These are phyloP conservation scores for Xanthoconium stramineum DNA, from an alignment of 768 basidiomycete species.

Conservation along the genomic window DNA sequence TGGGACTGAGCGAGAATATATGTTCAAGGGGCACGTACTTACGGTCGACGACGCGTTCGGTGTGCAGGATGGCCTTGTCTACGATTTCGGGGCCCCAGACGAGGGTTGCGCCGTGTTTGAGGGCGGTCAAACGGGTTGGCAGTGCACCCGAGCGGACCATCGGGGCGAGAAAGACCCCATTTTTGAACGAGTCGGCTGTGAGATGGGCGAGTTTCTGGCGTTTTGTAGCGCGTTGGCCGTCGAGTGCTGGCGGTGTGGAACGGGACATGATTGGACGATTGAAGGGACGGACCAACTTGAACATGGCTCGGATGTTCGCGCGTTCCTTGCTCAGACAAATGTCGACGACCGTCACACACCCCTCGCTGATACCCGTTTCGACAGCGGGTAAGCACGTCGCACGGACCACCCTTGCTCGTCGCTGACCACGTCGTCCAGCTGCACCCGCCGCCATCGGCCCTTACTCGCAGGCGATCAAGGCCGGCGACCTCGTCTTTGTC, in stretches of 20 bases:
- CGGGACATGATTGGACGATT: not conserved
- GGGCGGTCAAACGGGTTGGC: constrained; percentile 78
- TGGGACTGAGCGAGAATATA: constrained; percentile 1
- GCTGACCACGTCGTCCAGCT: constrained; percentile 37
- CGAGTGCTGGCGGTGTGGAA: not conserved
- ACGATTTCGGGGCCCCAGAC: constrained; percentile 98
- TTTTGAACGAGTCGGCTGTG: constrained; percentile 72
- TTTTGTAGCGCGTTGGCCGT: constrained; percentile 39
- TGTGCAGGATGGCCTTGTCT: constrained; percentile 91
- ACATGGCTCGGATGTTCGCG: not conserved
- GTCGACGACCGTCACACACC: constrained; percentile 33
- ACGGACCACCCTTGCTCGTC: not conserved
- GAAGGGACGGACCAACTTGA: not conserved
- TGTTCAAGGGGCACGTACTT: constrained; percentile 29
- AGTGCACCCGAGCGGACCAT: constrained; percentile 98
- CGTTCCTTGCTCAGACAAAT: constrained; percentile 11
- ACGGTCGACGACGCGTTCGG: constrained; percentile 85
- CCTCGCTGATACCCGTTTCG: constrained; percentile 35
- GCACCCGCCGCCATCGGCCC: constrained; percentile 82
- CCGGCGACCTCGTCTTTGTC: constrained; percentile 80
- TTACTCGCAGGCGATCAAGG: constrained; percentile 84
- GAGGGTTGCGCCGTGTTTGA: constrained; percentile 90
- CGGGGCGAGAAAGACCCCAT: constrained; percentile 93
- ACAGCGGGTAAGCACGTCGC: constrained; percentile 23
- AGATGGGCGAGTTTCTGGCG: constrained; percentile 56